Evolutionary conservation across 495 filamentous ascomycete genomes (phyloP), one percentile per base, ranked within the genome.

Genomic region (Penicillium mononematosum): DNA sequence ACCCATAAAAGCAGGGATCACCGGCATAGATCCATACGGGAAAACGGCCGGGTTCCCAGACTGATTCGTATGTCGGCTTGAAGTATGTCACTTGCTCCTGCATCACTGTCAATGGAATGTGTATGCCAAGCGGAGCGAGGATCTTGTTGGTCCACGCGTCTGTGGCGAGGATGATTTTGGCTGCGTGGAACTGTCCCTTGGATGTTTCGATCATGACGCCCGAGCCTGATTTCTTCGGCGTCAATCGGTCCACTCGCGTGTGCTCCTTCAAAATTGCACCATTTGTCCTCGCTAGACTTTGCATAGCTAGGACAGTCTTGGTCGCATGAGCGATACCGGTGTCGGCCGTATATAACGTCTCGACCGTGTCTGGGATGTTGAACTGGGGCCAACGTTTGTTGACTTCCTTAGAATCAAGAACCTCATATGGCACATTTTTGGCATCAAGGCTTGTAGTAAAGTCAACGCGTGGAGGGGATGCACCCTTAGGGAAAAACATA

Each of bases 31-130:
- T 70, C 67, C 67, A 70, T 11, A 64, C 59, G 4, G 67, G 67
- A 31, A 68, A 65, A 11, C 50, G 56, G 11, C 55, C 55, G 2
- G 60, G 34, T 14, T 62, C 56, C 34, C 63, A 70, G 20, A 48
- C 48, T 6, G 52, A 32, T 7, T 55, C 14, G 9, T 70, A 54
- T 4, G 58, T 58, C 12, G 65, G 67, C 24, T 68, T 70, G 54
- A 66, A 70, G 48, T 70, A 70, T 46, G 67, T 70, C 12, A 68
- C 61, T 49, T 70, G 67, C 36, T 70, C 67, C 17, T 70, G 67
- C 67, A 70, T 70, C n/a, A 68, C 51, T 3, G 59, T 55, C 6
- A 70, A 45, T 5, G 67, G 65, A 19, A 70, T 70, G 24, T 70
- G 62, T 10, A 58, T 49, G 12, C 55, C 60, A 3, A 70, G 55